Base-by-base conservation (phyloP, 331 rosid species). In the Pyracantha coccinea region DNA sequence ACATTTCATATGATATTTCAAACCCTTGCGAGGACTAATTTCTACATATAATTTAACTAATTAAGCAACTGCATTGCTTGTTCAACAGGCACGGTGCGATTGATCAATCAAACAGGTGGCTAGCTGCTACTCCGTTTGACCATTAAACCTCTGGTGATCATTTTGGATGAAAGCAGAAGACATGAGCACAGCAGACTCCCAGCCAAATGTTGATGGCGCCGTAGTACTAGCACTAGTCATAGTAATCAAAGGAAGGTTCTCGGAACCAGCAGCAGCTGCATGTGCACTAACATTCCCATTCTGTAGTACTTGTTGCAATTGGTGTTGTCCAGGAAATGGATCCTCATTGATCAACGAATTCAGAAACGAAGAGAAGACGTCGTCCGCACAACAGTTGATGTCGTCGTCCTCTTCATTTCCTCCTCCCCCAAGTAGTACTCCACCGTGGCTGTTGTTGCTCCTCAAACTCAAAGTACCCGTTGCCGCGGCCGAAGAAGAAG, bases 311-410 rank as follows among this genome's bases (percentile, higher is more conserved):
- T 21, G 55, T 33, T 72, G 76, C 38, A 60, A 24, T 5, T 80
- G 77, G 13, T 84, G 86, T 3, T 86, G 88, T 38, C 68, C 35
- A 14, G 79, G 38, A 72, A 85, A 88, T 16, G 89, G 87, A 28
- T 89, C 97, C 1, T 91, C 95, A 5, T 89, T 87, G 83, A 89
- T 91, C 76, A 86, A 33, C 2, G 97, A 91, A 54, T 89, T 85
- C 62, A 91, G 81, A 71, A 91, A 87, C 33, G 97, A 91, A 69
- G 92, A 86, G 75, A 91, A 87, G 1, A 81, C 83, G 25, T 89
- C 94, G 11, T 91, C 97, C 3, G 78, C 9, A 44, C 86, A 80
- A 38, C 85, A 83, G 64, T 81, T 81, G 2, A 73, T 29, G 60
- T 70, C 82, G 5, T 86, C 83, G 3, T 72, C 81, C 4, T 74